These are phyloP conservation scores for Corchorus olitorius DNA, from an alignment of 345 rosid species.

Conservation along the genomic window DNA sequence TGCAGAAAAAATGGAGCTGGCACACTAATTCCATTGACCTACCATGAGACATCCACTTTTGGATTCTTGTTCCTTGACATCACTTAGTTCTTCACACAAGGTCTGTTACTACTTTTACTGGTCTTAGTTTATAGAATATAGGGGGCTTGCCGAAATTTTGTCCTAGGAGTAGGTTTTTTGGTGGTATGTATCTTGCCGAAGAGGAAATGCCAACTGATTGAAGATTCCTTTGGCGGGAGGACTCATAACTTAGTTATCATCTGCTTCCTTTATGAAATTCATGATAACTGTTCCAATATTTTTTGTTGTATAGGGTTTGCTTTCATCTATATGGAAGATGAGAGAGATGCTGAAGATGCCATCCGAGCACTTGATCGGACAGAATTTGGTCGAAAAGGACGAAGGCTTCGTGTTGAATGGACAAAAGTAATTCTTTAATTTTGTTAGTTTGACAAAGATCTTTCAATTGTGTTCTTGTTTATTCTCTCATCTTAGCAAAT, in stretches of 20 bases:
- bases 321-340: slow-evolving; percentile 94
- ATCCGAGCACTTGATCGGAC: slow-evolving; percentile 80
- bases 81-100: slow-evolving; percentile 74
- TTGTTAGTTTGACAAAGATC: neutral
- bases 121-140: slow-evolving; percentile 70
- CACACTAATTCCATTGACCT: slow-evolving; percentile 65
- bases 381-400: slow-evolving; percentile 90
- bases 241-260: slow-evolving; percentile 26
- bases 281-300: neutral
- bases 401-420: slow-evolving; percentile 97
- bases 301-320: slow-evolving; percentile 65
- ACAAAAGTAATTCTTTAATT: slow-evolving; percentile 59
- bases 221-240: slow-evolving; percentile 46
- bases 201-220: slow-evolving; percentile 28
- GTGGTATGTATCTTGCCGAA: slow-evolving; percentile 32
- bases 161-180: slow-evolving; percentile 37
- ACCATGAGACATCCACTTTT: slow-evolving; percentile 77
- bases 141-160: slow-evolving; percentile 45
- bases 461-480: neutral
- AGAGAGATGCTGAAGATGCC: slow-evolving; percentile 98
- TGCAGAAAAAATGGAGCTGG: slow-evolving; percentile 64
- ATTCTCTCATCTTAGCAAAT: neutral
- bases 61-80: slow-evolving; percentile 89
- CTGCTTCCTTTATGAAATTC: neutral
- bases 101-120: slow-evolving; percentile 83